Evolutionary conservation across 1,284 basidiomycete genomes (phyloP).

Genomic region (Trametes pubescens): DNA sequence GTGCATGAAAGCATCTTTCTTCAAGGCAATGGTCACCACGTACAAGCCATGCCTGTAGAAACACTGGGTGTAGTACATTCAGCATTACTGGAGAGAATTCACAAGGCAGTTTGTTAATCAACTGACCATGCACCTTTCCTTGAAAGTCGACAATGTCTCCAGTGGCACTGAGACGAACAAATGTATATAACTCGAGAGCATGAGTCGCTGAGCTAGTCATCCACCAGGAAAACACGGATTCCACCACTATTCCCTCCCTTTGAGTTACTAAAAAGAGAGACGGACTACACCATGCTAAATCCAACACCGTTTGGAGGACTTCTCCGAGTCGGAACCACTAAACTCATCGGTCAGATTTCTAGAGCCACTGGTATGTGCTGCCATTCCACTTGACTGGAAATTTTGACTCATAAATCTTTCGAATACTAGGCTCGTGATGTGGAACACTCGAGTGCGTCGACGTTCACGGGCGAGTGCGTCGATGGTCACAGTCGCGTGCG

Average conservation of each 20-base stretch:
- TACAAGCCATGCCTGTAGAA: no score
- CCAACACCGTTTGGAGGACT: background rate
- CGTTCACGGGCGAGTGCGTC: background rate
- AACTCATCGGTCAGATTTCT: constrained; percentile 15
- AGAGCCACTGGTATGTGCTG: background rate
- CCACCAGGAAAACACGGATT: background rate
- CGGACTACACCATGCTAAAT: background rate
- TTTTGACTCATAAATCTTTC: background rate
- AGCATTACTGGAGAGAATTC: background rate
- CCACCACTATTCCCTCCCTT: background rate
- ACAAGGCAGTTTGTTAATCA: background rate
- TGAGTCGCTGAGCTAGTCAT: background rate
- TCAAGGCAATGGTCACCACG: no score
- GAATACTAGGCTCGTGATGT: no score
- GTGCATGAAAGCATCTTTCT: no score
- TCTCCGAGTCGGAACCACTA: constrained; percentile 3
- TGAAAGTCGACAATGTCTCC: background rate
- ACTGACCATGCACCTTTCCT: background rate
- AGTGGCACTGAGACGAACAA: background rate
- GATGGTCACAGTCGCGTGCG: constrained; percentile 4
- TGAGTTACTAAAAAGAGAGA: background rate
- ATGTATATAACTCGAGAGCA: background rate
- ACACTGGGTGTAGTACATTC: no score
- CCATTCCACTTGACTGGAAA: background rate
- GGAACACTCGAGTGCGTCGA: constrained; percentile 1